phyloP scores from a whole-genome alignment of 75 land plant genomes.

The Pinus tabuliformis region DNA sequence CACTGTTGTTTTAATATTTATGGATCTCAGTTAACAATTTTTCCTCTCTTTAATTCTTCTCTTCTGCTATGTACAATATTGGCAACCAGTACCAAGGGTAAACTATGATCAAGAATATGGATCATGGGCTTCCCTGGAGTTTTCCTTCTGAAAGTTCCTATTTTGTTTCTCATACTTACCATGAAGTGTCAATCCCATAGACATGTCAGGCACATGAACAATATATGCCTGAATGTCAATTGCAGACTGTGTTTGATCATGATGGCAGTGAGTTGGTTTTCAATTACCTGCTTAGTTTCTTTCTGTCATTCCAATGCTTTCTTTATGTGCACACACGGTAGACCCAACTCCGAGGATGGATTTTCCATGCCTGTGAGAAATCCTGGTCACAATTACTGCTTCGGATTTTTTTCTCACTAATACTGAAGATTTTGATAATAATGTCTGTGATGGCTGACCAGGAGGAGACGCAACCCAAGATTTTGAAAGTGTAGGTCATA shows the following conservation, averaged over 20 bases:
- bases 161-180: neutral
- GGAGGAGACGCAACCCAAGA: constrained; percentile 34
- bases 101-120: neutral
- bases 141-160: neutral
- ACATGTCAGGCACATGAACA: neutral
- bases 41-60: neutral
- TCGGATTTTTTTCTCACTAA: neutral
- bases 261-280: neutral
- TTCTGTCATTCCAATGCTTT: neutral
- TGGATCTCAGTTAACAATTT: neutral
- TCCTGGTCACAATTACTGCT: neutral
- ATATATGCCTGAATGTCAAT: neutral
- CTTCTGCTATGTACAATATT: neutral
- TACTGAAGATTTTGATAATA: neutral
- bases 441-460: constrained; percentile 8
- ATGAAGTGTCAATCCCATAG: neutral
- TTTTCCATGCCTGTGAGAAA: neutral
- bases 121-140: neutral
- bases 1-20: neutral
- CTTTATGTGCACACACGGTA: neutral
- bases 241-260: neutral
- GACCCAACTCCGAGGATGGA: neutral
- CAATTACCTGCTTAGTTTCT: neutral
- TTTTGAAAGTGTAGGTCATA: constrained; percentile 34
- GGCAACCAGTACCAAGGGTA: neutral